Base-by-base conservation (phyloP, 2,329 filamentous ascomycete genomes). In the Apiospora rasikravindrae region DNA sequence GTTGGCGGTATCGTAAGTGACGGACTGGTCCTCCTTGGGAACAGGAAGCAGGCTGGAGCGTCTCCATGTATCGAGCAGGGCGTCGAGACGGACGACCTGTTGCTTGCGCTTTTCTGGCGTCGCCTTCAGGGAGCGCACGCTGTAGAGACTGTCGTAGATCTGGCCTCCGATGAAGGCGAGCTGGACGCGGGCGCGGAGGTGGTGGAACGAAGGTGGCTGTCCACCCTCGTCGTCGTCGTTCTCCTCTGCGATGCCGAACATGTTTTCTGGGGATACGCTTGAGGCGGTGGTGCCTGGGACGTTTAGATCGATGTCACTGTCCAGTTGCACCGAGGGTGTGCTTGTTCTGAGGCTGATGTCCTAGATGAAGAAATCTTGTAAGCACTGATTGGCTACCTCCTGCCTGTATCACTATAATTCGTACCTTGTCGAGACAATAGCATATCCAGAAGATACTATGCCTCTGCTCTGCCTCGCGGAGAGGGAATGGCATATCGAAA, bases 371-470 rank as follows among this genome's bases (percentile, higher is more conserved):
- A 19, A 8, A 1, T 10, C 6, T 13, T 40, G 29, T 61, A 33
- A 61, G 53, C 53, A 11, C 53, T 10, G 44, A 22, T 16, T 44
- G 11, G 8, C 37, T 37, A 37, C 37, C 8, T 4, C 7, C 42
- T 14, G 26, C 5, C 2, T 13, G n/a, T n/a, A n/a, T n/a, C n/a
- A n/a, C n/a, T 37, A 11, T 8, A 3, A 7, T 13, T 19, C 70
- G 64, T 70, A 83, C 82, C 77, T 84, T 85, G 70, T 85, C 83
- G 6, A 84, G 74, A 4, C 75, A 76, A 49, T 85, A 85, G 2
- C 82, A 81, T 10, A 84, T 79, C 84, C 83, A 85, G 61, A 85
- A 85, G 1, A 85, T 77, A 0, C 82, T 77, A 2, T 77, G 77
- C 37, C 83, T 75, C 42, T 84, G 82, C n/a, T 79, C 77, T 1